Evolutionary conservation across 2,329 filamentous ascomycete species (phyloP), one percentile per base, ranked within the genome.

Genomic region (Juglanconis sp.): DNA sequence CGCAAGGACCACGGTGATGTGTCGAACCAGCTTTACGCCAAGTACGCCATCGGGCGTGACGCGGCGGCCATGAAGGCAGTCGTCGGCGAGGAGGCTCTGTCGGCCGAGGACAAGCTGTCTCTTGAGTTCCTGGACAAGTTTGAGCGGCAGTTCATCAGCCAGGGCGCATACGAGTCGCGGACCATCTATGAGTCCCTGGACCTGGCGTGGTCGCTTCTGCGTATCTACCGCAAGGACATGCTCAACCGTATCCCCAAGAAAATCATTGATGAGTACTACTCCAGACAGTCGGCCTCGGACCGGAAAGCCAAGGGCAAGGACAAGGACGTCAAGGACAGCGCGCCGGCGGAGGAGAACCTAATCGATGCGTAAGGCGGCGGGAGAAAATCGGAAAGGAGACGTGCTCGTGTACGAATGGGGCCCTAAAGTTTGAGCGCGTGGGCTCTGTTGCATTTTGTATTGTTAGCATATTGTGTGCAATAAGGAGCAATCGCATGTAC

Each of bases 101-200:
- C 92, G 34, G 85, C 90, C 57, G 95, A 99, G 79, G 95, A 99
- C 80, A 98, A 98, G 82, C 86, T 98, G 61, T 96, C 94, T 8
- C 95, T 99, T 42, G 95, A 99, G 77, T 99, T 99, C 82, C 80
- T 99, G 69, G 94, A 98, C 73, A 98, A 98, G 79, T 99, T 99
- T 73, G 95, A 99, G 81, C 89, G 90, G 65, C 91, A 90, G 61
- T 99, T 98, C 78, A 96, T 99, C 75, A 82, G 84, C 65, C 95
- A 99, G 77, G 91, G 91, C 57, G 81, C 92, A 17, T 99, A 99
- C 79, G 95, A 99, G 78, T 89, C 89, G 66, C 89, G 95, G 69
- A 88, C 83, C 65, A 96, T 99, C 72, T 93, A 86, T 76, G 95
- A 99, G 77, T 96, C 92, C 50, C 85, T 99, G 64, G 96, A 99